These are phyloP conservation scores for Miscanthus sacchariflorus DNA, from an alignment of 202 grass and related monocot species.

Conservation along the genomic window DNA sequence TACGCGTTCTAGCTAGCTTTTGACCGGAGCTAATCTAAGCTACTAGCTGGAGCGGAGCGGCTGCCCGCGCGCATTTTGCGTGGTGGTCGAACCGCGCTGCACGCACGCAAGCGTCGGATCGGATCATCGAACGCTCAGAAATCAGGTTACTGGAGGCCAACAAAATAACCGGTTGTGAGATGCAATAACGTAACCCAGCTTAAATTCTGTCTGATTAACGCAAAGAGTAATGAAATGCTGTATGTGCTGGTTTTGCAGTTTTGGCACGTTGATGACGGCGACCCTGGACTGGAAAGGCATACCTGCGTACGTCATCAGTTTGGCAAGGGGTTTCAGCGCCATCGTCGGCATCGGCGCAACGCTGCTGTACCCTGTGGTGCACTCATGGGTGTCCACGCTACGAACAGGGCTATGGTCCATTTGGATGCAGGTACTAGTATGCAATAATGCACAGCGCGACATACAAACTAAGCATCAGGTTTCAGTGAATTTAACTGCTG, in stretches of 20 bases:
- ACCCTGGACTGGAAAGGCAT: conserved; percentile 89
- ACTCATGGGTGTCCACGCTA: conserved; percentile 69
- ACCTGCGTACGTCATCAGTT: conserved; percentile 82
- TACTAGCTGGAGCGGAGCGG: too few relatives aligned
- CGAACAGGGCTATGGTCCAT: conserved; percentile 89
- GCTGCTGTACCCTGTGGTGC: conserved; percentile 65
- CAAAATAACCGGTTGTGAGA: too few relatives aligned
- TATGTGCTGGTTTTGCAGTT: conserved; percentile 45
- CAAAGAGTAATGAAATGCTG: not conserved
- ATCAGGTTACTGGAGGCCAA: too few relatives aligned
- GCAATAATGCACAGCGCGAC: too few relatives aligned
- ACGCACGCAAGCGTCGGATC: too few relatives aligned
- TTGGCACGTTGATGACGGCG: conserved; percentile 92
- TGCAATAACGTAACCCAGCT: too few relatives aligned
- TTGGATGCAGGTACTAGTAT: conserved; percentile 53
- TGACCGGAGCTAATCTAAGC: too few relatives aligned
- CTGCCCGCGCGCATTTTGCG: too few relatives aligned
- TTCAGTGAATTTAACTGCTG: not conserved
- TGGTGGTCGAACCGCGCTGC: too few relatives aligned
- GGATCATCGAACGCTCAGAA: too few relatives aligned
- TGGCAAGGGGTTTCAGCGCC: conserved; percentile 75
- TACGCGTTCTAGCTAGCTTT: too few relatives aligned
- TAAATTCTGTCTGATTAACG: not conserved
- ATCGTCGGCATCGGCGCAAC: conserved; percentile 80
- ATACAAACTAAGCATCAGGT: not conserved